Evolutionary conservation across 768 basidiomycete genomes (phyloP).

Genomic region (Suillus ampliporus): DNA sequence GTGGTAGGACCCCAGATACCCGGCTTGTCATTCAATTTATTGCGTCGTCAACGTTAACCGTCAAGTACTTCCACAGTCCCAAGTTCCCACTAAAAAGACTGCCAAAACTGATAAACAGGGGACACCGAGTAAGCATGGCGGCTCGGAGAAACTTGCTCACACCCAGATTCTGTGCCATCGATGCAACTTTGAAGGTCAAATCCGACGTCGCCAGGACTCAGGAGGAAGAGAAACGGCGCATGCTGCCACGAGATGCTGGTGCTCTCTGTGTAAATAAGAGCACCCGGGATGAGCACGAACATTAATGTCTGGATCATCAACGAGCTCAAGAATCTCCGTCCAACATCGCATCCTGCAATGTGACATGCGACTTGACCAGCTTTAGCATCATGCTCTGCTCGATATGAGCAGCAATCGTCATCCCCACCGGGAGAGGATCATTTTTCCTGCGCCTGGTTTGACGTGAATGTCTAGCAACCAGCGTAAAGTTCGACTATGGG

Average conservation of each 20-base stretch:
- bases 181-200: no score
- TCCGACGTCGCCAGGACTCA: no score
- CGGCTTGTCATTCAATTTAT: no score
- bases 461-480: background rate
- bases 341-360: background rate
- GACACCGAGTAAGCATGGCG: background rate
- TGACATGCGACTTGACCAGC: no score
- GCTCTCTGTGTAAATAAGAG: no score
- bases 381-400: background rate
- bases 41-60: no score
- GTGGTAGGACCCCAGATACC: slow-evolving; percentile 5
- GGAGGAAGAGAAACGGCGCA: no score
- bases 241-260: no score
- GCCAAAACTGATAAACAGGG: no score
- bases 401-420: background rate
- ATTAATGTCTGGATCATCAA: background rate
- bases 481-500: background rate
- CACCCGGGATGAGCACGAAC: no score
- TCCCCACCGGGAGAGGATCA: background rate
- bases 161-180: background rate
- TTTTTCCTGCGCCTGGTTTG: background rate
- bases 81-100: background rate
- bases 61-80: no score
- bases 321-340: background rate
- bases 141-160: background rate